Evolutionary conservation across 257 asterid species (phyloP).

Genomic region (Solanum clarkiae): DNA sequence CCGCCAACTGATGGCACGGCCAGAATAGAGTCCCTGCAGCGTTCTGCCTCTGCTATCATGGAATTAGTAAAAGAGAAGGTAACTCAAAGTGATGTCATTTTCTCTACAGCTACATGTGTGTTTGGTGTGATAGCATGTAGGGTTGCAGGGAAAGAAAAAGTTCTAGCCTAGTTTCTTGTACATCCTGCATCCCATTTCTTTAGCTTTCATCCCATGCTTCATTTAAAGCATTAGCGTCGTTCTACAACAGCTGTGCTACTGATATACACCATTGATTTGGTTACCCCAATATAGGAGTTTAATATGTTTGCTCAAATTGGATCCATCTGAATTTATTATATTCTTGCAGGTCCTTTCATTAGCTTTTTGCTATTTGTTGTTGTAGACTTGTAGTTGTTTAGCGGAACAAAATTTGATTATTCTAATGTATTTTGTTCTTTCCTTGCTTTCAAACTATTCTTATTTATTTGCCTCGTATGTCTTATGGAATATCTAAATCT

Average conservation of each 20-base stretch:
- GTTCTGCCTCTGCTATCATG: slow-evolving; percentile 47
- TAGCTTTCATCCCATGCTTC: not conserved
- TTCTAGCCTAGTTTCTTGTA: not conserved
- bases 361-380: not conserved
- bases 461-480: not conserved
- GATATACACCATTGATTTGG: not conserved
- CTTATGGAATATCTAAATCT: not conserved
- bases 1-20: slow-evolving; percentile 53
- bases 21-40: slow-evolving; percentile 63
- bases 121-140: not conserved
- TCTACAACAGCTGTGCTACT: not conserved
- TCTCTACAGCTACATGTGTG: not conserved
- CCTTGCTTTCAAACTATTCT: not conserved
- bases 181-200: not conserved
- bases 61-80: slow-evolving; percentile 77
- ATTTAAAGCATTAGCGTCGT: not conserved
- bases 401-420: not conserved
- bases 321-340: not conserved
- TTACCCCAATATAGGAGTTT: not conserved
- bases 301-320: not conserved
- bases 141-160: not conserved
- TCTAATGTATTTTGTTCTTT: not conserved
- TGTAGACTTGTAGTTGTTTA: not conserved
- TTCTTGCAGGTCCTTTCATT: not conserved
- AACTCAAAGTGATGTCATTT: slow-evolving; percentile 6